These are phyloP conservation scores for Plasmodium yoelii DNA, from an alignment of 169 alveolate genomes.

Conservation along the genomic window DNA sequence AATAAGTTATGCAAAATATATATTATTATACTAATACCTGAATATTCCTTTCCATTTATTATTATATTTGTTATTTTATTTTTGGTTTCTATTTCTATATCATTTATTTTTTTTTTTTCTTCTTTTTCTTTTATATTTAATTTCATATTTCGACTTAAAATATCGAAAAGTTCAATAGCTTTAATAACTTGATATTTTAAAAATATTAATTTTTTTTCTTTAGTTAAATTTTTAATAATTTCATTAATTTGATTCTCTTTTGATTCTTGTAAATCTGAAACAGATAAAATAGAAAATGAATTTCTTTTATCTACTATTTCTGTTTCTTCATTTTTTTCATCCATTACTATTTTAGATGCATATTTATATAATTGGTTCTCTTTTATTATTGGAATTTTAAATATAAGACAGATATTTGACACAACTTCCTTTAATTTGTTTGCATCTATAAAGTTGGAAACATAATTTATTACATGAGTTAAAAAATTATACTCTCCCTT, in stretches of 20 bases:
- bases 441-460: no score
- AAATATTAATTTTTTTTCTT: conserved; percentile 24
- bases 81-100: neutral
- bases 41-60: conserved; percentile 28
- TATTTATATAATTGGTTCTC: no score
- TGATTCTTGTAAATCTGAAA: neutral
- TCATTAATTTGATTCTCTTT: neutral
- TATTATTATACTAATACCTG: conserved; percentile 40
- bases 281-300: neutral
- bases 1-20: conserved; percentile 4
- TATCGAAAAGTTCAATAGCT: conserved; percentile 17
- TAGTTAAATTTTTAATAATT: neutral
- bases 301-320: neutral
- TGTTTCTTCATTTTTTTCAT: neutral
- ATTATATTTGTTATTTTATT: conserved; percentile 18
- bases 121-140: neutral
- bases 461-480: no score
- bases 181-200: conserved; percentile 48
- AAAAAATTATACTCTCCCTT: no score
- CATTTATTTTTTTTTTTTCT: neutral
- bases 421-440: no score
- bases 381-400: no score
- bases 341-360: neutral
- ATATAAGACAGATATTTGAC: no score
- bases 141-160: neutral